Base-by-base conservation (phyloP, 1,284 basidiomycete species). In the Volvariella volvacea region DNA sequence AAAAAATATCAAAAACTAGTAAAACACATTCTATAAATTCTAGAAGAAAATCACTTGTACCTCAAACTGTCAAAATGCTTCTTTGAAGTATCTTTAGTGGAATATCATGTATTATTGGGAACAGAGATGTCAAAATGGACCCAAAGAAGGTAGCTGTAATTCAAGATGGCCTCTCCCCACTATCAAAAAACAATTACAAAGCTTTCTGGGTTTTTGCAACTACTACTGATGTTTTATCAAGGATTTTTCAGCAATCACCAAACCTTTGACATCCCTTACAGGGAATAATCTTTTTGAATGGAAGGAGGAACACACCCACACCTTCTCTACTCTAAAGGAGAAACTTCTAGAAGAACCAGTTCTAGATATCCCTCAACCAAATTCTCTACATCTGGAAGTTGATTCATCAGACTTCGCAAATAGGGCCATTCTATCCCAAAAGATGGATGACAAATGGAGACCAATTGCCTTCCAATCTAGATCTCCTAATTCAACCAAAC, bases 381-480 rank as follows among this genome's bases (percentile, higher is more conserved):
- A 43, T 49, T 44, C 49, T 50, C 0, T 63, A 54, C 49, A 17
- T 50, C 30, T 65, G 1, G 59, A 63, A 53, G 49, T 51, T 1
- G 58, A 65, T 41, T 47, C 57, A 3, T 63, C 57, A 2, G 49
- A 55, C 20, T 62, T 51, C 44, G 59, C 62, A 9, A 54, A 52
- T 8, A 58, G 60, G 34, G 57, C 55, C 21, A 52, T 64, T 3
- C 43, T 68, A 16, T 48, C 52, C 6, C 57, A 63, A 44, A 44
- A 62, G 25, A 10, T 36, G 0, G 52, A 64, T 28, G 54, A 54
- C 2, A 30, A 46, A 15, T 57, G 57, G 37, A 60, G 64, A 25
- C 57, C 61, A 2, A 39, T 60, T 28, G 58, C 57, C 2, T 64
- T 55, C 46, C 36, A 56, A 2, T 66, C 62, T 0, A 54, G 63